A percentile compares a stretch with the other conserved stretches of the same genome.
These are phyloP conservation scores for Diospyros kaki DNA, from an alignment of 148 eudicot species.

Conservation along the genomic window DNA sequence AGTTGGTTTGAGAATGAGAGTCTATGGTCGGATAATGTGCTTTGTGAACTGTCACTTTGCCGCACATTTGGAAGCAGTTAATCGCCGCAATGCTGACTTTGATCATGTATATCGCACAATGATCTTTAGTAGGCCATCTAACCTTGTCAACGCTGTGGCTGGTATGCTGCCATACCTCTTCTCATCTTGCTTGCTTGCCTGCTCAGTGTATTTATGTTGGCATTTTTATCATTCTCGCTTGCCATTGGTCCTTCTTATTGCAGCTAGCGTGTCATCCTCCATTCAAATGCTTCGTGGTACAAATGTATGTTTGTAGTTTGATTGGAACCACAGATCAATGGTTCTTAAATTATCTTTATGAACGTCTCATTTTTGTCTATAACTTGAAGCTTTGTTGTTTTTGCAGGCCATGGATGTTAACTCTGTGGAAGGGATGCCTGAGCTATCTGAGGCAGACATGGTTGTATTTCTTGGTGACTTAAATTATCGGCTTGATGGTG, in stretches of 20 bases:
- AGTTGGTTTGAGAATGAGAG: conserved; percentile 93
- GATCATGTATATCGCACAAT: conserved; percentile 86
- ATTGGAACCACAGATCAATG: conserved; percentile 11
- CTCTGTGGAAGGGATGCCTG: conserved; percentile 60
- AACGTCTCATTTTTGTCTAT: not conserved
- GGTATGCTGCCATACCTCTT: conserved; percentile 63
- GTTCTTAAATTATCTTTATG: conserved; percentile 4
- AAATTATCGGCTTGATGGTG: conserved; percentile 88
- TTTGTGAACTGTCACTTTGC: conserved; percentile 99
- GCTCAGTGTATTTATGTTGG: conserved; percentile 38
- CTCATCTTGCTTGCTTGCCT: conserved; percentile 53
- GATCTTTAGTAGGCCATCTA: conserved; percentile 70
- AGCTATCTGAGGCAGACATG: conserved; percentile 95
- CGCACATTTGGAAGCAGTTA: conserved; percentile 90
- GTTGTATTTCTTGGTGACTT: conserved; percentile 93
- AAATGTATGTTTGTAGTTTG: conserved; percentile 50
- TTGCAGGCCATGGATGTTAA: conserved; percentile 46
- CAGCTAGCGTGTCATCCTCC: conserved; percentile 77
- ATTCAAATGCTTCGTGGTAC: conserved; percentile 54
- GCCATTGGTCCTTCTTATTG: conserved; percentile 52
- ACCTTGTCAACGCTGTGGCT: conserved; percentile 47
- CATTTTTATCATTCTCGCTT: conserved; percentile 53
- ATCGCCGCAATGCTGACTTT: conserved; percentile 93
- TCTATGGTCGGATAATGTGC: conserved; percentile 76
- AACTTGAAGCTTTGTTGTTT: conserved; percentile 12